Conservation (phyloP, 306 rosid species). For the Echinosophora koreensis region DNA sequence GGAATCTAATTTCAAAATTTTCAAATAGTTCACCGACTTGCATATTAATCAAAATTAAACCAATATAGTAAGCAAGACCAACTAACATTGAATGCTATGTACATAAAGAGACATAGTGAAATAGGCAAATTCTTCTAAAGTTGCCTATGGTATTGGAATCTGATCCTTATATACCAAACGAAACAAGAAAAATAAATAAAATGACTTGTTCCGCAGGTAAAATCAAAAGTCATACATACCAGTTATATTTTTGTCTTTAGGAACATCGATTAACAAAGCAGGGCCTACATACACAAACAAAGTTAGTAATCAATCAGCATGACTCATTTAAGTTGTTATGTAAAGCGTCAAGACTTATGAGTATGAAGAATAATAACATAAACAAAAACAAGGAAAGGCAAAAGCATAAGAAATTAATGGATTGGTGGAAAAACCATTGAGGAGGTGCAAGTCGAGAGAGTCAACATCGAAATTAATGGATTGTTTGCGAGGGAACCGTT, state of each 20-base stretch:
- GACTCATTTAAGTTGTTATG: no score
- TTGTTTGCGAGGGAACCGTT: constrained; percentile 82
- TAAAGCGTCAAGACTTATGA: no score
- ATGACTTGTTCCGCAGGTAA: not conserved
- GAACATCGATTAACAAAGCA: constrained; percentile 85
- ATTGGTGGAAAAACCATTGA: constrained; percentile 61
- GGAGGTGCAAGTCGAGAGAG: constrained; percentile 76
- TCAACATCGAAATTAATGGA: constrained; percentile 88
- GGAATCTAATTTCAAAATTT: no score
- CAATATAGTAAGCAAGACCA: not conserved
- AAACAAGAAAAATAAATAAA: not conserved
- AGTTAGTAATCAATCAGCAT: constrained; percentile 8
- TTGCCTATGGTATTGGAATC: not conserved
- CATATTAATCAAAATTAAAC: no score
- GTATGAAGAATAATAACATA: no score
- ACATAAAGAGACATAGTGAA: not conserved
- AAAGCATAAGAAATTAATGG: not conserved
- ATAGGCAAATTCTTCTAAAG: not conserved
- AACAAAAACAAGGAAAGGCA: not conserved
- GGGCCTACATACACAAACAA: constrained; percentile 63
- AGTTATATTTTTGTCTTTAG: constrained; percentile 75
- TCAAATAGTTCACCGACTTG: no score
- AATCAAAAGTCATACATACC: constrained; percentile 58
- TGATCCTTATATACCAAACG: not conserved
- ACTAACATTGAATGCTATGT: not conserved